Percentiles rank a stretch among this genome's conserved stretches.
Conservation (phyloP, 2,329 filamentous ascomycete genomes). For the Triangularia verruculosa region DNA sequence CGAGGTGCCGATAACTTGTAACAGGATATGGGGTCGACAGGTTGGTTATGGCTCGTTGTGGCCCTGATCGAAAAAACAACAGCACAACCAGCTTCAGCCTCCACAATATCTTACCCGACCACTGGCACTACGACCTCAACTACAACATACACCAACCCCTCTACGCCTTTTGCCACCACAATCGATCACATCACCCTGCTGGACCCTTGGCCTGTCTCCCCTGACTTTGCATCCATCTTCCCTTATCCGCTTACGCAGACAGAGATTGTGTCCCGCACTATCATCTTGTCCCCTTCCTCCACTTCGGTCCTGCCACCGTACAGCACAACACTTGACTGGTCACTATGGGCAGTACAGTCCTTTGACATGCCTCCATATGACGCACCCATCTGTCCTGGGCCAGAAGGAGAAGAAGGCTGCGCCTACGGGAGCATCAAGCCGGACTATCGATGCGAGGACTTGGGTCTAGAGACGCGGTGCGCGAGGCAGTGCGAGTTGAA, state of each 20-base stretch:
- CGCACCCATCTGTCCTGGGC: slow-evolving; percentile 9
- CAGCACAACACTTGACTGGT: slow-evolving; percentile 10
- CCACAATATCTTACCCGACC: not conserved
- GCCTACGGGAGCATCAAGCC: slow-evolving; percentile 17
- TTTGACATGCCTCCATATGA: slow-evolving; percentile 16
- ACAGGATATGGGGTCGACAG: not conserved
- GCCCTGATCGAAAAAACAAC: not conserved
- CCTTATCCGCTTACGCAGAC: slow-evolving; percentile 15
- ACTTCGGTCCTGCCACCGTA: not conserved
- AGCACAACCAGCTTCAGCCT: not conserved
- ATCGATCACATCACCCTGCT: slow-evolving; percentile 18
- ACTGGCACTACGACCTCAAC: not conserved
- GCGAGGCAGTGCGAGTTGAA: slow-evolving; percentile 18
- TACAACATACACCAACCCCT: not conserved
- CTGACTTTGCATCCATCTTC: slow-evolving; percentile 10
- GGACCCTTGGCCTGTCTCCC: slow-evolving; percentile 19
- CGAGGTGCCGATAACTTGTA: not conserved
- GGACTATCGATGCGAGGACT: slow-evolving; percentile 6
- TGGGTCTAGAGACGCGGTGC: slow-evolving; percentile 15
- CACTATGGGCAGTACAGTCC: slow-evolving; percentile 10
- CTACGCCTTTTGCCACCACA: not conserved
- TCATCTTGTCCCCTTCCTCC: not conserved
- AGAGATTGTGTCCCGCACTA: slow-evolving; percentile 6
- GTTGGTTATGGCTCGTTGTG: not conserved
- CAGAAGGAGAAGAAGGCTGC: slow-evolving; percentile 6